Conservation (phyloP, 305 asterid genomes). For the Solanum hybrid region DNA sequence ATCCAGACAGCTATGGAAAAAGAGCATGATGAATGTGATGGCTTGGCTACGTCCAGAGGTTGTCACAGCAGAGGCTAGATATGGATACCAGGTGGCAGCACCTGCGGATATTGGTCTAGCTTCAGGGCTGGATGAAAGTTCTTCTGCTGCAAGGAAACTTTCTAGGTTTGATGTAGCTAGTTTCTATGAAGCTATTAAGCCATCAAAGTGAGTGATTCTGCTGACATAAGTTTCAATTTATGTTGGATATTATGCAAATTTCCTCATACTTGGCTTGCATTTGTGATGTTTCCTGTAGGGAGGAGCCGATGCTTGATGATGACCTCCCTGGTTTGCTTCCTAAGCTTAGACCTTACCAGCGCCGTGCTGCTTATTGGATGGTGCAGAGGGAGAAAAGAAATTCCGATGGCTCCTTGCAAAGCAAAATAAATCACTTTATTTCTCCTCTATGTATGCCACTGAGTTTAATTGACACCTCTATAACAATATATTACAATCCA, state of each 20-base stretch:
- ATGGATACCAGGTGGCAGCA: constrained; percentile 34
- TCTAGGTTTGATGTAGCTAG: constrained; percentile 60
- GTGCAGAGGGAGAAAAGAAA: constrained; percentile 73
- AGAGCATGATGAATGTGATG: constrained; percentile 80
- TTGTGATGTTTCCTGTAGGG: constrained; percentile 36
- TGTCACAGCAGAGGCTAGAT: constrained; percentile 80
- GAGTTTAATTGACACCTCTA: constrained; percentile 50
- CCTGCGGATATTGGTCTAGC: constrained; percentile 26
- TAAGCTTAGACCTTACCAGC: constrained; percentile 91
- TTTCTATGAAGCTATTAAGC: constrained; percentile 94
- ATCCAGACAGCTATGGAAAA: constrained; percentile 76
- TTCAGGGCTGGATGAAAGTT: constrained; percentile 24
- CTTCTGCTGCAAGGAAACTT: constrained; percentile 28
- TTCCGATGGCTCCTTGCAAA: constrained; percentile 26
- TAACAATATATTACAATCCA: constrained; percentile 77
- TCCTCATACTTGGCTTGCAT: constrained; percentile 8
- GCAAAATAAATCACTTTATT: constrained; percentile 34
- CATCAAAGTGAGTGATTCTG: constrained; percentile 65
- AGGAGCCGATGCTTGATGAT: constrained; percentile 68
- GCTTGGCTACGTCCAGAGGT: constrained; percentile 92
- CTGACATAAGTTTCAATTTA: not conserved
- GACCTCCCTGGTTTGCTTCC: constrained; percentile 69
- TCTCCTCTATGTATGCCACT: constrained; percentile 81
- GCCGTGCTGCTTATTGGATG: constrained; percentile 99
- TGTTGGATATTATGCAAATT: not conserved